Base-by-base conservation (phyloP, 2,329 filamentous ascomycete species). In the Cryphonectria radicalis region DNA sequence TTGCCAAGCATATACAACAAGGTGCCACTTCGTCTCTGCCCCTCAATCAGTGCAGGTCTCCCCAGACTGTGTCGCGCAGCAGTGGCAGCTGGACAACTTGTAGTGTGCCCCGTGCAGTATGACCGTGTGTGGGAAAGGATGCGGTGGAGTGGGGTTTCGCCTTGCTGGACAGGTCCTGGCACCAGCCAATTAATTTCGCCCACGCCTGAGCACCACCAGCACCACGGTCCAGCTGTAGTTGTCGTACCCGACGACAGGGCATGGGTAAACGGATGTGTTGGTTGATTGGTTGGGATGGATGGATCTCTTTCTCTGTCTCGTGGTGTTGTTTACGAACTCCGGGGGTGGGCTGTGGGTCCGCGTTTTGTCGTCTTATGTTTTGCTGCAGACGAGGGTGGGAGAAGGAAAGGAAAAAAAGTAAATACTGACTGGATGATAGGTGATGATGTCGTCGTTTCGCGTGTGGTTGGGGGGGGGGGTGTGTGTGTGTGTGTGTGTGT, bases 141-240 rank as follows among this genome's bases (percentile, higher is more conserved):
- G 55, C 40, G 66, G 55, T n/a, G 19, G 55, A 19, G 66, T 67
- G 66, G 66, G 66, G 55, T 67, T 67, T 25, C 46, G 66, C 14
- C 40, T 50, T 60, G 67, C 46, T 64, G 67, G 46, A 62, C 43
- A 59, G 60, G 35, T 42, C 70, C 73, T 70, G 76, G 76, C 76
- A 73, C 68, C 71, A 75, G 74, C 77, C 77, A 79, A 77, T 78
- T 74, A 73, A 72, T 77, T 72, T 74, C 73, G 71, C 74, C 76
- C 75, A 76, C 70, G 73, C 72, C 69, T 67, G 46, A 67, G 40
- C 69, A 69, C 66, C 28, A 57, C 32, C 32, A n/a, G 17, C 28
- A 62, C 57, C 63, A 55, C 60, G 40, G 55, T 65, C 63, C 63
- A 65, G 66, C 66, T 71, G 46, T 66, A 42, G 40, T 43, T 40